Evolutionary conservation across 768 basidiomycete genomes (phyloP).

Genomic region (Calocybe gangraenosa): DNA sequence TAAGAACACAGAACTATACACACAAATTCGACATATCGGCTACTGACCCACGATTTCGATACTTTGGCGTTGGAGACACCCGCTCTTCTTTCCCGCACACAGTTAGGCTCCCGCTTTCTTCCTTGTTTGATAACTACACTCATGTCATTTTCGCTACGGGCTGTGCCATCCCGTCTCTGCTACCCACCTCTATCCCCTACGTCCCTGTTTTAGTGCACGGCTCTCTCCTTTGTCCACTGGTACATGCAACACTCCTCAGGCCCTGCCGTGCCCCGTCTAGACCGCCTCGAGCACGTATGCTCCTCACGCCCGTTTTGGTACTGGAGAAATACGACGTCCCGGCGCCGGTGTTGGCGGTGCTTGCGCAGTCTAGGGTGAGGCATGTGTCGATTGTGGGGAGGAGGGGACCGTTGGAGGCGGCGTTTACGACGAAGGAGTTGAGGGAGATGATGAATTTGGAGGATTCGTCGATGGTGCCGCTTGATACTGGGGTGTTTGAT

Average conservation of each 20-base stretch:
- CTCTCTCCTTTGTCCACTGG: too few relatives aligned
- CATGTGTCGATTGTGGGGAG: slow-evolving; percentile 85
- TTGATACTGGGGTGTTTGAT: slow-evolving; percentile 31
- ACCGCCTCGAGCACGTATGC: slow-evolving; percentile 64
- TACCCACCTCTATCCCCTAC: slow-evolving; percentile 54
- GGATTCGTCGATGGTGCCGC: too few relatives aligned
- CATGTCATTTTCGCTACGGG: slow-evolving; percentile 90
- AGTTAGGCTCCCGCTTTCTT: too few relatives aligned
- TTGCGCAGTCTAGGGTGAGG: slow-evolving; percentile 57
- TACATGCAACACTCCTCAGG: slow-evolving; percentile 88
- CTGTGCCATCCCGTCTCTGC: slow-evolving; percentile 59
- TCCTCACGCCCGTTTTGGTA: too few relatives aligned
- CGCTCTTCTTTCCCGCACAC: slow-evolving; percentile 46
- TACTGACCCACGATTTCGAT: too few relatives aligned
- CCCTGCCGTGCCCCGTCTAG: slow-evolving; percentile 57
- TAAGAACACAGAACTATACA: slow-evolving; percentile 73
- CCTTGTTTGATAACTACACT: too few relatives aligned
- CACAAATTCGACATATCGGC: too few relatives aligned
- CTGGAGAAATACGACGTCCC: slow-evolving; percentile 80
- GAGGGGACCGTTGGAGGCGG: too few relatives aligned
- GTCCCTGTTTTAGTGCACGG: slow-evolving; percentile 51
- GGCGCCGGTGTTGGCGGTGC: slow-evolving; percentile 60
- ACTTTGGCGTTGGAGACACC: slow-evolving; percentile 57
- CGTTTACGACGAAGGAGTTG: too few relatives aligned
- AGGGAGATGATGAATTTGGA: too few relatives aligned